Evolutionary conservation across 2,329 filamentous ascomycete genomes (phyloP), one percentile per base, ranked within the genome.

Genomic region (Juglanconis oblonga): DNA sequence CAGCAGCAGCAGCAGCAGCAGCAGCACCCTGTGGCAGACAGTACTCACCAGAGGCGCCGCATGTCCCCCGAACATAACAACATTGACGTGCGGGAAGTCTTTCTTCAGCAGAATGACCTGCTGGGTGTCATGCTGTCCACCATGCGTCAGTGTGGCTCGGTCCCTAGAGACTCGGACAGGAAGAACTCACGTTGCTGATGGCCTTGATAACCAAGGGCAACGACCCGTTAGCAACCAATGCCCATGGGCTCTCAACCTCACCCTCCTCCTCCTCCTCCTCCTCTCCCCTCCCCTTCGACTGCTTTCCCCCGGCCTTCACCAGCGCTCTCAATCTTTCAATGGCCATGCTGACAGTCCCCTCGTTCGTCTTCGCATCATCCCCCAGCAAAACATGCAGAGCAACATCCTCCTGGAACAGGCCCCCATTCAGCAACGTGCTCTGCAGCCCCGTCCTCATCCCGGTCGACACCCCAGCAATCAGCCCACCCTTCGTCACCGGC

Each of bases 311-410:
- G 2, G 73, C 69, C 5, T 47, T 62, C 3, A 79, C 52, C 5
- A 79, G 72, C 38, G 68, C 68, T 5, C 77, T 71, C 24, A 79
- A 63, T 48, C 71, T 72, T 63, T 68, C 68, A 44, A 71, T 61
- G n/a, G 65, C 66, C 36, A 51, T 61, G 57, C 66, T 70, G 4
- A 67, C 63, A 14, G 65, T 66, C 5, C 67, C 64, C 5, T 67
- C 62, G 40, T 66, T 65, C 36, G 64, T 70, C 56, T 67, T 75
- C 1, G 70, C 69, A 10, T 62, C 65, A 36, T 74, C 72, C 13
- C 74, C 76, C 42, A 80, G 63, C 14, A 64, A 58, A 58, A 78
- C 70, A 66, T 80, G 77, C 47, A 80, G 61, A 3, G 74, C 77
- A 3, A 78, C 75, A 47, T 79, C 76, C 33, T 73, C 72, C 57